Evolutionary conservation across 2,329 filamentous ascomycete genomes (phyloP), one percentile per base, ranked within the genome.

Genomic region (Aschersonia sp.): DNA sequence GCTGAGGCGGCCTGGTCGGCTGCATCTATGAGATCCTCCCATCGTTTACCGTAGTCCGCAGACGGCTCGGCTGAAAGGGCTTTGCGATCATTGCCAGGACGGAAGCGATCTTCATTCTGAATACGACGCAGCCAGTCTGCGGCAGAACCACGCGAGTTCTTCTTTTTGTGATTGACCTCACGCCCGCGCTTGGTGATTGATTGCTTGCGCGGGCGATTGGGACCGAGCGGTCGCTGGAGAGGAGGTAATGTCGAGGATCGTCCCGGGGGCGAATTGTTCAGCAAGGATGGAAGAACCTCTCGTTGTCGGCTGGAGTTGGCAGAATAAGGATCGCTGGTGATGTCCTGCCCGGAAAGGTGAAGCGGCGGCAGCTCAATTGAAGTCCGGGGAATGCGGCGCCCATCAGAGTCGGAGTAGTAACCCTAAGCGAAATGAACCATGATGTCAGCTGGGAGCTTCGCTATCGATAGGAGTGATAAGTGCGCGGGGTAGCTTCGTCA

Each of bases 21-120:
- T 46, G 90, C 90, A 65, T 95, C 89, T 54, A 97, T 94, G 51
- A 97, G 73, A 64, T 97, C 90, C 65, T 95, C 87, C 92, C 90
- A 97, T 58, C 90, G 77, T 68, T 92, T 94, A 54, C 87, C 88
- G 66, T 85, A 84, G 50, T 84, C 83, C 22, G 78, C 80, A 48
- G 83, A 77, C 30, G 89, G 88, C 64, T 95, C 90, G 41, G 86
- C 86, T 12, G 87, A 94, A 54, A 85, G 77, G 48, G 87, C 86
- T 66, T 95, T 94, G 52, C 86, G 77, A 57, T 87, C 81, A 56
- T 83, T 80, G 49, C 70, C 71, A 10, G 72, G 70, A 52, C 83
- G 83, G 53, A 87, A 71, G 52, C 84, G 76, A 48, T 78, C 74
- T 43, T 78, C 73, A 52, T 77, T 76, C 52, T 78, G 74, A 29